Percentiles rank a stretch among this genome's conserved stretches.
These are phyloP conservation scores for Fusarium dimerum DNA, from an alignment of 2,329 filamentous ascomycete species.

Conservation along the genomic window DNA sequence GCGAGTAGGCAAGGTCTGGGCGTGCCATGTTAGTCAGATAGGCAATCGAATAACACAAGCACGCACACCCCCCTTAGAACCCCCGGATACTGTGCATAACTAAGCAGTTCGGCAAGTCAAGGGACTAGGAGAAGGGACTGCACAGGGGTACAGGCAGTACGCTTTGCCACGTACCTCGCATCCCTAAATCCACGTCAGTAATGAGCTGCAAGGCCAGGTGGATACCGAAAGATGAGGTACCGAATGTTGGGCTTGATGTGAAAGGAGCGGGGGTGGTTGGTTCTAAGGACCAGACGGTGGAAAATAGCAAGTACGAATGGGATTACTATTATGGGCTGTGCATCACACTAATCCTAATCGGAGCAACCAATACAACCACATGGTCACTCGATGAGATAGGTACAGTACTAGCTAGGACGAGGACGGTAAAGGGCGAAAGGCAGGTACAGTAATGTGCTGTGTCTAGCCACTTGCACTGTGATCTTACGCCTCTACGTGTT, in stretches of 20 bases:
- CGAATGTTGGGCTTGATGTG: not conserved
- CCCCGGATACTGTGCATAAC: not conserved
- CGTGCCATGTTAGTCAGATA: not conserved
- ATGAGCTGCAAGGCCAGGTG: not conserved
- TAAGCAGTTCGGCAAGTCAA: not conserved
- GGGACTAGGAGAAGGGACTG: too few species aligned
- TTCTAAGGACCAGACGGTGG: not conserved
- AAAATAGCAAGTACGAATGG: not conserved
- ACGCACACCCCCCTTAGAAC: not conserved
- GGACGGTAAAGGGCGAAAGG: constrained; percentile 3
- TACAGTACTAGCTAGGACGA: constrained; percentile 12
- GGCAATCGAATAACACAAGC: not conserved
- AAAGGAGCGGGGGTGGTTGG: not conserved
- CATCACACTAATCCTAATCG: constrained; percentile 11
- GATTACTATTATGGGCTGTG: not conserved
- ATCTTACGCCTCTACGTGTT: constrained; percentile 6
- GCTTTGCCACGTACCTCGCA: not conserved
- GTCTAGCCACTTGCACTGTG: constrained; percentile 17
- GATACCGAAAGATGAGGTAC: not conserved
- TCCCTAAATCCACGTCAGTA: not conserved
- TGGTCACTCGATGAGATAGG: constrained; percentile 6
- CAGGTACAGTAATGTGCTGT: constrained; percentile 15
- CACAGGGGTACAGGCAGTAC: not conserved
- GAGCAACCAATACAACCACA: constrained; percentile 6
- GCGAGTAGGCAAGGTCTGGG: constrained; percentile 25